Conservation (phyloP, 2,329 filamentous ascomycete genomes). For the Epichloe bromicola region DNA sequence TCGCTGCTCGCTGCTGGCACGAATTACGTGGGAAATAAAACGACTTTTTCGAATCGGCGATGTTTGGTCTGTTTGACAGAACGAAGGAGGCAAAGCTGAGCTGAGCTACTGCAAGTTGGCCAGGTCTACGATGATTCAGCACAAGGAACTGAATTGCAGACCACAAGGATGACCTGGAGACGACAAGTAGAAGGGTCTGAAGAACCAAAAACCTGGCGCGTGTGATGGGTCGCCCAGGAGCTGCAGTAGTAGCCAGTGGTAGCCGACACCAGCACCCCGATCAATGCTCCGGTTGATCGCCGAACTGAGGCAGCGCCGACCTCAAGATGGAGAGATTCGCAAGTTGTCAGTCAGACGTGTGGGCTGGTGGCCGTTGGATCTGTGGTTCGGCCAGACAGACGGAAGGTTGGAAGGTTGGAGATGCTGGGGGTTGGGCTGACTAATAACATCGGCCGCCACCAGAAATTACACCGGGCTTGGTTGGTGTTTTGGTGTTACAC, state of each 20-base stretch:
- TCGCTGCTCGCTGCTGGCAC: neutral
- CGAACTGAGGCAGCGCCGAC: slow-evolving; percentile 1
- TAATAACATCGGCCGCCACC: neutral
- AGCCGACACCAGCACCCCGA: slow-evolving; percentile 1
- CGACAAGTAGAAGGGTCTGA: neutral
- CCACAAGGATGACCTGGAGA: neutral
- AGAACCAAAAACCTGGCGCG: neutral
- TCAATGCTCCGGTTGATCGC: slow-evolving; percentile 7
- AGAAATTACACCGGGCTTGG: neutral
- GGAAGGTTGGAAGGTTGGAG: neutral
- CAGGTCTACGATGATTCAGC: too few relatives aligned
- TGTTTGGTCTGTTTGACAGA: too few relatives aligned
- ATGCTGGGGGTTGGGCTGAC: neutral
- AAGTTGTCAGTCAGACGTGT: neutral
- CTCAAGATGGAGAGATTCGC: neutral
- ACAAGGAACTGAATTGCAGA: neutral
- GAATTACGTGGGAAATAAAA: neutral
- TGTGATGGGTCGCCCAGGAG: neutral
- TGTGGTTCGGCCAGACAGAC: neutral
- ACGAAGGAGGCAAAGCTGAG: too few relatives aligned
- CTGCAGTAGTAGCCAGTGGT: neutral
- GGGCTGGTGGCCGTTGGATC: neutral
- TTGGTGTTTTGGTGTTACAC: neutral
- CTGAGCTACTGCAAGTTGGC: too few relatives aligned
- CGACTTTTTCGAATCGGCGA: too few relatives aligned